These are phyloP conservation scores for Sisymbrium irio DNA, from an alignment of 345 rosid species.

Conservation along the genomic window DNA sequence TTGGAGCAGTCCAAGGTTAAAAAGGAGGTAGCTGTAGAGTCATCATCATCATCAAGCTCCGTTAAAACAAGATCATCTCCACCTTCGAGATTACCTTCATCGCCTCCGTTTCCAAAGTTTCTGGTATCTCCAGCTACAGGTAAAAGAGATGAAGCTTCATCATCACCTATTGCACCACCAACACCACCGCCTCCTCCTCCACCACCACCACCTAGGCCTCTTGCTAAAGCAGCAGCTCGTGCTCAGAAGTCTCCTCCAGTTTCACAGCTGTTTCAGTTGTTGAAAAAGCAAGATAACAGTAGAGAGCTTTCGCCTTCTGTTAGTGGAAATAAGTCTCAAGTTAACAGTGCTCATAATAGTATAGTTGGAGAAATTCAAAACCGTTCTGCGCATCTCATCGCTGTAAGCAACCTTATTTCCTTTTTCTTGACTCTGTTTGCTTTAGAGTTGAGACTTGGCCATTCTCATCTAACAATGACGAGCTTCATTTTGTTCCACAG, in stretches of 20 bases:
- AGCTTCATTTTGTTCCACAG: conserved; percentile 35
- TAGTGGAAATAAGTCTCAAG: conserved; percentile 37
- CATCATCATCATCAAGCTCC: conserved; percentile 39
- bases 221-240: conserved; percentile 48
- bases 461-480: background rate
- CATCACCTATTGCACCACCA: conserved; percentile 45
- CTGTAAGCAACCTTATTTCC: conserved; percentile 47
- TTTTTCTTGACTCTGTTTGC: background rate
- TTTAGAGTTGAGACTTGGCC: background rate
- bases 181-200: conserved; percentile 70
- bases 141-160: conserved; percentile 27
- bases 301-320: conserved; percentile 37
- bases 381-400: conserved; percentile 79
- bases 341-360: conserved; percentile 58
- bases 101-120: conserved; percentile 32
- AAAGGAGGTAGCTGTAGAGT: conserved; percentile 42
- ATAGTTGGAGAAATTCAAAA: conserved; percentile 91
- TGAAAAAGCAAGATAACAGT: conserved; percentile 55
- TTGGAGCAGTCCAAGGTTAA: conserved; percentile 49
- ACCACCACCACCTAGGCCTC: conserved; percentile 51
- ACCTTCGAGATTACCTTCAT: conserved; percentile 16
- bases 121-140: conserved; percentile 32
- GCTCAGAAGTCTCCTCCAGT: conserved; percentile 48
- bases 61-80: conserved; percentile 27
- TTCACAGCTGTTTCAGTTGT: conserved; percentile 44